Percentiles rank a stretch among this genome's conserved stretches.
These are phyloP conservation scores for Kodamaea kakaduensis DNA, from an alignment of 805 yeast species.

Conservation along the genomic window DNA sequence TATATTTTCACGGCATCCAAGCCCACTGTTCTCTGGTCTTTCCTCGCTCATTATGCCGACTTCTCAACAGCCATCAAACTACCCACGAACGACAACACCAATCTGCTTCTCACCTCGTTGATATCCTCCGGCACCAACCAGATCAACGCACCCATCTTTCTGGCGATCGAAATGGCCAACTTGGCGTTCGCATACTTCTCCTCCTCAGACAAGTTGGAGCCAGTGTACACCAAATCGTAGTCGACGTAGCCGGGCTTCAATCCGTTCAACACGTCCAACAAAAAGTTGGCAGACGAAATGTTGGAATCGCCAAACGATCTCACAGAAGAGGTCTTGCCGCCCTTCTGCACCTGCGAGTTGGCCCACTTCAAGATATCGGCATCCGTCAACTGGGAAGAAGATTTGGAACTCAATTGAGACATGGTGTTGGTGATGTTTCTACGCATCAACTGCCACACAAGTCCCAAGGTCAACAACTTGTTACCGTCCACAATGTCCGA, in stretches of 20 bases:
- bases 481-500: constrained; percentile 95
- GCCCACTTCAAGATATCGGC: constrained; percentile 92
- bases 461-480: constrained; percentile 80
- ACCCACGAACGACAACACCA: constrained; percentile 91
- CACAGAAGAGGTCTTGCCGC: constrained; percentile 69
- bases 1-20: too few species aligned
- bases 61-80: constrained; percentile 69
- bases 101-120: constrained; percentile 89
- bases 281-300: constrained; percentile 71
- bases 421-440: constrained; percentile 87
- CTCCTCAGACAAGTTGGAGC: constrained; percentile 61
- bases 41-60: too few species aligned
- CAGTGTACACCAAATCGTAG: constrained; percentile 82
- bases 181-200: constrained; percentile 92
- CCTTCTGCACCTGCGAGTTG: constrained; percentile 75
- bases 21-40: neutral
- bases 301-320: constrained; percentile 85
- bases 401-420: constrained; percentile 67
- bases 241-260: constrained; percentile 97
- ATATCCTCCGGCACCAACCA: constrained; percentile 99
- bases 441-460: constrained; percentile 99
- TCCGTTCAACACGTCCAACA: constrained; percentile 88
- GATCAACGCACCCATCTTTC: constrained; percentile 95
- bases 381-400: constrained; percentile 54
- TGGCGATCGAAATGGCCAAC: constrained; percentile 95